Conservation (phyloP, 208 protist species). For the Kentomonas sorsogonicus region DNA sequence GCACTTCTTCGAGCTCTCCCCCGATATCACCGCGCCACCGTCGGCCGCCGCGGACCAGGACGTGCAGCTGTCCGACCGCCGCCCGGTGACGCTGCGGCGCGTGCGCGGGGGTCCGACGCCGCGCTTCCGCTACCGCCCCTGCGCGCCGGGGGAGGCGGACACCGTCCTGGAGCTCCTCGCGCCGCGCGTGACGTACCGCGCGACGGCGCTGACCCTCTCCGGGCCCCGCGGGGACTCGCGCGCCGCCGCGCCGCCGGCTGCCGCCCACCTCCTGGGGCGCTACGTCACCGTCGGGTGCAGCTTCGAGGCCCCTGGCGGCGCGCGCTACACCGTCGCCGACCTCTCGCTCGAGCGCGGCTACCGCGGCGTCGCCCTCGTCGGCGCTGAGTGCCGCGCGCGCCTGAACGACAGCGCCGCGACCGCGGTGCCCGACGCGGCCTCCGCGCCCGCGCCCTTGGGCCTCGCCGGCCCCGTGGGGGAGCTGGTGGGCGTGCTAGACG, state of each 20-base stretch:
- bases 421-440: not conserved
- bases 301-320: conserved; percentile 26
- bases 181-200: not conserved
- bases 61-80: no score
- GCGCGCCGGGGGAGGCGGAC: no score
- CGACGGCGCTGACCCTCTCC: conserved; percentile 3
- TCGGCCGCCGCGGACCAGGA: no score
- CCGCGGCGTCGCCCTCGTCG: conserved; percentile 48
- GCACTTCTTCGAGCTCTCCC: not conserved
- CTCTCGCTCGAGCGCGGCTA: conserved; percentile 40
- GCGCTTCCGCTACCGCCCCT: no score
- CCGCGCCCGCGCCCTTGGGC: conserved; percentile 19
- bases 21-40: no score
- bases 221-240: not conserved
- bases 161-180: not conserved
- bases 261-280: conserved; percentile 35
- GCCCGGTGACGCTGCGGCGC: no score
- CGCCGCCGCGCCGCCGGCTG: conserved; percentile 8
- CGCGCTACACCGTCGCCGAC: conserved; percentile 44
- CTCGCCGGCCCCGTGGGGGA: conserved; percentile 26
- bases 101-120: no score
- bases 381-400: conserved; percentile 34
- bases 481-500: conserved; percentile 18
- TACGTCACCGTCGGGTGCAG: conserved; percentile 43
- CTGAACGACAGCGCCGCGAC: conserved; percentile 31